Conservation (phyloP, 2,329 filamentous ascomycete genomes). For the Sphaerulina vaccinii region DNA sequence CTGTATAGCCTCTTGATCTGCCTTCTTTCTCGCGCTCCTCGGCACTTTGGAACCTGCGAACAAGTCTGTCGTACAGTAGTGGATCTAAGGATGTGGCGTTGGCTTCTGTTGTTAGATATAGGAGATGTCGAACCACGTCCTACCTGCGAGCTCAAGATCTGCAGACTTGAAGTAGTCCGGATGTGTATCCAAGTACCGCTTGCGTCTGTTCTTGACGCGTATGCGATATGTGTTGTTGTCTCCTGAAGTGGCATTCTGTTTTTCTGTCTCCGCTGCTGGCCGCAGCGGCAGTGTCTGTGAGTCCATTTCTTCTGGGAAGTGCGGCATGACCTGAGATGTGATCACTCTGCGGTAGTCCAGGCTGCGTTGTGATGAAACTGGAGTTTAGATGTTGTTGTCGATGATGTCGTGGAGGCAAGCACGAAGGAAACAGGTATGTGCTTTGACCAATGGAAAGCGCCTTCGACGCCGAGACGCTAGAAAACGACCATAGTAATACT, state of each 20-base stretch:
- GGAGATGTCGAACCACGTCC: conserved; percentile 13
- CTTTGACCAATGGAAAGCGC: not conserved
- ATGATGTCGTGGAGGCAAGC: not conserved
- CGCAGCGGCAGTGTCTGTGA: not conserved
- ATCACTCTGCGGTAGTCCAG: not conserved
- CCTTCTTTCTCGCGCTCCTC: conserved; percentile 73
- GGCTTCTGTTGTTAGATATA: conserved; percentile 3
- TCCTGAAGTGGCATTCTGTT: not conserved
- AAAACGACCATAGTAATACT: no score
- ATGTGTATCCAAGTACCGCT: conserved; percentile 71
- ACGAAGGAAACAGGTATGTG: no score
- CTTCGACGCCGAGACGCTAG: not conserved
- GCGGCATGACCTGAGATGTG: not conserved
- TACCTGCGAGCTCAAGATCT: conserved; percentile 62
- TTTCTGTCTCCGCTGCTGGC: not conserved
- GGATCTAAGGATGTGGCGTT: conserved; percentile 59
- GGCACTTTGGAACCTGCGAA: conserved; percentile 72
- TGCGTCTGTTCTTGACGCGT: conserved; percentile 67
- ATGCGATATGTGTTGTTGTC: conserved; percentile 11
- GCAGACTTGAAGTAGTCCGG: conserved; percentile 66
- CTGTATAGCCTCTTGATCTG: conserved; percentile 72
- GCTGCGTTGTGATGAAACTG: not conserved
- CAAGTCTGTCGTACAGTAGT: conserved; percentile 75
- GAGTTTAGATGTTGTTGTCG: not conserved
- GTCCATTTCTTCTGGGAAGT: not conserved